phyloP scores from a whole-genome alignment of 2,329 filamentous ascomycete species.

The Fusarium hostae region DNA sequence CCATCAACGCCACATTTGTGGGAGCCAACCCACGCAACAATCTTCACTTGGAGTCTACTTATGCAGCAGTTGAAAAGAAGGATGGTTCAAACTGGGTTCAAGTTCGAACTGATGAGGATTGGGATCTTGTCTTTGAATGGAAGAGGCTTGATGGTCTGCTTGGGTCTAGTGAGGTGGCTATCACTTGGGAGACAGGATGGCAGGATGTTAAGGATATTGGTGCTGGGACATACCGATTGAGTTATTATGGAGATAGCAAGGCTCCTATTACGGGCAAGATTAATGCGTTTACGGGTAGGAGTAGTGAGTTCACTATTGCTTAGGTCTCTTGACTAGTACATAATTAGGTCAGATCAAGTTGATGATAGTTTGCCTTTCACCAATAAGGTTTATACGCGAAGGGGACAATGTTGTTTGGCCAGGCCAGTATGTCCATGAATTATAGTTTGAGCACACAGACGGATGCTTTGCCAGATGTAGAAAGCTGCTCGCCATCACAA shows the following conservation, averaged over 20 bases:
- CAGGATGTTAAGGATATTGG: background rate
- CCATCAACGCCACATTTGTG: background rate
- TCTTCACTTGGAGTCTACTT: background rate
- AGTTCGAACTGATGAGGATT: constrained; percentile 1
- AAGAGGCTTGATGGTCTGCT: constrained; percentile 8
- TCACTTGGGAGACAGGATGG: constrained; percentile 2
- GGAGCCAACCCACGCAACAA: constrained; percentile 7
- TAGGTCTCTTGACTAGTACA: background rate
- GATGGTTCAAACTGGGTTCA: background rate
- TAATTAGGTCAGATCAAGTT: fast-evolving
- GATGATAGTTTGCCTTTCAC: no score
- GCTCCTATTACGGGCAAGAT: background rate
- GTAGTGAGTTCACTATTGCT: background rate
- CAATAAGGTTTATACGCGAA: no score
- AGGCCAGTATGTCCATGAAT: no score
- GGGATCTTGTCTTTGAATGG: constrained; percentile 13
- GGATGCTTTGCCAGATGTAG: no score
- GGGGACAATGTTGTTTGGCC: no score
- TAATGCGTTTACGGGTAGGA: background rate
- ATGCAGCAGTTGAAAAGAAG: constrained; percentile 5
- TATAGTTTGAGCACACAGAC: no score
- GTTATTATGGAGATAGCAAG: constrained; percentile 11
- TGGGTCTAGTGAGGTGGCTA: background rate
- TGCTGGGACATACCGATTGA: background rate
- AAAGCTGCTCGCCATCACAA: no score